Percentiles rank a stretch among this genome's conserved stretches.
phyloP scores from a whole-genome alignment of 441 rosid species.

The Arabidopsis hybrid region DNA sequence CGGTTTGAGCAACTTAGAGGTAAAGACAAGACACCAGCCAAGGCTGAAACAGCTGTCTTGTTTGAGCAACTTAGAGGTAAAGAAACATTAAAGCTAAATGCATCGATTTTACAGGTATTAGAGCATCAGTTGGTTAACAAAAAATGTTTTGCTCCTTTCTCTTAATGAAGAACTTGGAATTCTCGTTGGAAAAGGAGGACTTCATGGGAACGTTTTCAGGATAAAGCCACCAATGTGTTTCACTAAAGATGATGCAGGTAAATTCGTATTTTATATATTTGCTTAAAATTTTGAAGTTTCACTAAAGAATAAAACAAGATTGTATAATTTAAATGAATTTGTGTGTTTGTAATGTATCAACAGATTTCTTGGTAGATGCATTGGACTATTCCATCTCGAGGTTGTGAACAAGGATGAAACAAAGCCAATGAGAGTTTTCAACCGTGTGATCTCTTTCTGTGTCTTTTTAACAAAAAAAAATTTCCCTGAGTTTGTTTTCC shows the following conservation, averaged over 20 bases:
- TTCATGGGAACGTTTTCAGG: conserved; percentile 86
- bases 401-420: conserved; percentile 53
- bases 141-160: not conserved
- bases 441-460: not conserved
- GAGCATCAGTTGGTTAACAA: not conserved
- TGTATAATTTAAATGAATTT: not conserved
- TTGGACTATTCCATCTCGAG: conserved; percentile 78
- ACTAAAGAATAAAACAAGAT: not conserved
- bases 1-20: too few relatives aligned
- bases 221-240: conserved; percentile 96
- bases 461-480: too few relatives aligned
- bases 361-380: conserved; percentile 93
- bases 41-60: conserved; percentile 74
- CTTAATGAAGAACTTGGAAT: conserved; percentile 70
- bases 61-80: conserved; percentile 89
- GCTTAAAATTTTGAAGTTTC: not conserved
- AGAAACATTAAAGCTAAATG: not conserved
- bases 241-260: conserved; percentile 91
- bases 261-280: not conserved
- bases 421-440: not conserved
- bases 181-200: conserved; percentile 93
- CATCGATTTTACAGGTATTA: not conserved
- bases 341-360: conserved; percentile 14
- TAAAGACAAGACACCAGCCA: conserved; percentile 85
- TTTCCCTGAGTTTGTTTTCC: too few relatives aligned